Evolutionary conservation across 768 basidiomycete species (phyloP), one percentile per base, ranked within the genome.

Genomic region (Brasilioporus rufonigricans): DNA sequence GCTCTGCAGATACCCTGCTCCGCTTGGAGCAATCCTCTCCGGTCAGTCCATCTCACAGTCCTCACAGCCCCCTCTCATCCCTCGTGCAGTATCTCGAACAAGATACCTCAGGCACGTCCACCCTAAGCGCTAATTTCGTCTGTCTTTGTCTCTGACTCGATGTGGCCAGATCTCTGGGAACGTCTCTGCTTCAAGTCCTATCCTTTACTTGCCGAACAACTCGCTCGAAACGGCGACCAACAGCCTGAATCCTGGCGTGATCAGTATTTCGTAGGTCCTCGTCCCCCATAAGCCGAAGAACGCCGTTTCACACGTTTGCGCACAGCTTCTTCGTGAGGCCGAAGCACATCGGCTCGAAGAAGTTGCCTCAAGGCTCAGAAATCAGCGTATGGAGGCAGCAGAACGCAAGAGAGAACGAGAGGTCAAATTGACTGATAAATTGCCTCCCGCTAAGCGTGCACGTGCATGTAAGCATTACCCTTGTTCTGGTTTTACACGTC

Each of bases 341-440:
- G 88, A 91, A 67, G 78, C 83, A 13, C 74, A 77, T 63, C 80
- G 86, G 40, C 70, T 91, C 26, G 85, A 89, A 66, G 81, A 83
- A 65, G 74, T 81, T 12, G 80, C 81, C 29, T 76, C 75, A 40
- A 84, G 78, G 59, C 75, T 92, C 59, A 83, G 87, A 57, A 80
- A 71, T 44, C 82, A 86, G 62, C 83, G 88, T 19, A 76, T 81
- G 63, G 84, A 86, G 67, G 86, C 80, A 12, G 87, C 85, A 35
- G 84, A 86, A 65, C 84, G 84, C 58, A 91, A 87, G 75, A 89
- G 79, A 69, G 87, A 87, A 69, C 79, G 83, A 55, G 84, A 87
- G 70, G 80, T 93, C 55, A 91, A 89, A 67, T 62, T 85, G 49
- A 91, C 87, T 18, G 87, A 89, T 69, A 80, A 74, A 58, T 60